These are phyloP conservation scores for Litsea cubeba DNA, from an alignment of 164 flowering plant genomes.

Conservation along the genomic window DNA sequence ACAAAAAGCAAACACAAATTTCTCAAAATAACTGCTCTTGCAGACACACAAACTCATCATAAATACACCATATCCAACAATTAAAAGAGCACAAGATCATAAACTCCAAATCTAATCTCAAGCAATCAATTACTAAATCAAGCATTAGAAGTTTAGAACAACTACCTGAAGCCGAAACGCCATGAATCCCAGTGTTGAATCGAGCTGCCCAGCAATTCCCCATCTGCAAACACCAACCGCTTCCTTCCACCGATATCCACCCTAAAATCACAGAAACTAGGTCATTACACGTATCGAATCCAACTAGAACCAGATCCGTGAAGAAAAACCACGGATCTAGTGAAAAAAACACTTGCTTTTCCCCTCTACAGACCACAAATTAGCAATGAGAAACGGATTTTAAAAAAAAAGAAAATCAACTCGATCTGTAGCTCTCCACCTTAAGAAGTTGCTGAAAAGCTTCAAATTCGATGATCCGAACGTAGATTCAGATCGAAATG, in stretches of 20 bases:
- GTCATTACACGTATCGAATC: neutral
- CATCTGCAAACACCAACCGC: constrained; percentile 26
- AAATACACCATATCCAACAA: neutral
- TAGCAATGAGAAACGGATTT: no score
- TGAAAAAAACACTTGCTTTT: neutral
- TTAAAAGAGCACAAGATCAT: neutral
- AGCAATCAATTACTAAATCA: neutral
- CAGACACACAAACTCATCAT: neutral
- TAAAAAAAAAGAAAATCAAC: no score
- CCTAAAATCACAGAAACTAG: neutral
- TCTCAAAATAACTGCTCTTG: neutral
- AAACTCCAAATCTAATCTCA: neutral
- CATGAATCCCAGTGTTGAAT: constrained; percentile 59
- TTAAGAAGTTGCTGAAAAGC: neutral
- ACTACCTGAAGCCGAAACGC: constrained; percentile 35
- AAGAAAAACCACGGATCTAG: neutral
- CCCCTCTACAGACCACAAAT: neutral
- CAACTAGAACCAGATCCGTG: neutral
- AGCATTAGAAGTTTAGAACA: neutral
- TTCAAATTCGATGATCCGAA: neutral
- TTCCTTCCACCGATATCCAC: neutral
- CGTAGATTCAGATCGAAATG: neutral
- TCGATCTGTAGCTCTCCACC: neutral
- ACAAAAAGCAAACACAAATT: neutral
- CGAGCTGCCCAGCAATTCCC: constrained; percentile 68